A percentile compares a stretch with the other conserved stretches of the same genome.
These are phyloP conservation scores for Argentina anserina DNA, from an alignment of 306 rosid species.

Conservation along the genomic window DNA sequence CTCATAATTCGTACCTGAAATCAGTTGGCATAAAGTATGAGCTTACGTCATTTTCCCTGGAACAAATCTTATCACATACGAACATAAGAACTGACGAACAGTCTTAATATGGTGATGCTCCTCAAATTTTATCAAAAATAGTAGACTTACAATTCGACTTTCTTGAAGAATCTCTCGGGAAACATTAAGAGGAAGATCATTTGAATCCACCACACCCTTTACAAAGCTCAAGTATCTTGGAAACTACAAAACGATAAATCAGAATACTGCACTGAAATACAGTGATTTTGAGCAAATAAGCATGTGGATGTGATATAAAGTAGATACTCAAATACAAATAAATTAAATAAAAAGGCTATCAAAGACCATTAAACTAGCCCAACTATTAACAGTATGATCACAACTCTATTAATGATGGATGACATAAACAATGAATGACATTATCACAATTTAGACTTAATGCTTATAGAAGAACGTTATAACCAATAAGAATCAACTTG, in stretches of 20 bases:
- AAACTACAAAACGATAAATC: slow-evolving; percentile 51
- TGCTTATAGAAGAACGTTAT: not conserved
- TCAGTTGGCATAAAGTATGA: not conserved
- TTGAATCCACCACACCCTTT: slow-evolving; percentile 92
- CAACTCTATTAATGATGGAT: slow-evolving; percentile 1
- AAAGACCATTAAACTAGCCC: not conserved
- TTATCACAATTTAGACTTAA: too few relatives aligned
- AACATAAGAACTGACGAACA: not conserved
- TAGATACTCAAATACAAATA: not conserved
- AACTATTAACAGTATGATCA: not conserved
- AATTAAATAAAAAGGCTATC: not conserved
- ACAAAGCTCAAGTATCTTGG: slow-evolving; percentile 97
- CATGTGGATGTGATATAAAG: not conserved
- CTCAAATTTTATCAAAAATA: not conserved
- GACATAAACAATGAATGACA: not conserved
- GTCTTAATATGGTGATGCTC: not conserved
- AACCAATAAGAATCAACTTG: not conserved
- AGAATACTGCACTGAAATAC: not conserved
- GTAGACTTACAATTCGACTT: slow-evolving; percentile 84
- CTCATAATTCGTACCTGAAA: slow-evolving; percentile 97
- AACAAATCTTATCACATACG: not conserved
- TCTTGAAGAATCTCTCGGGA: slow-evolving; percentile 99
- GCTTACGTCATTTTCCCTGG: not conserved
- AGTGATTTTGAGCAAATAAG: not conserved
- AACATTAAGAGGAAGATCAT: slow-evolving; percentile 95